Evolutionary conservation across 2,329 filamentous ascomycete genomes (phyloP), one percentile per base, ranked within the genome.

Genomic region (Proliferodiscus dingleyae): DNA sequence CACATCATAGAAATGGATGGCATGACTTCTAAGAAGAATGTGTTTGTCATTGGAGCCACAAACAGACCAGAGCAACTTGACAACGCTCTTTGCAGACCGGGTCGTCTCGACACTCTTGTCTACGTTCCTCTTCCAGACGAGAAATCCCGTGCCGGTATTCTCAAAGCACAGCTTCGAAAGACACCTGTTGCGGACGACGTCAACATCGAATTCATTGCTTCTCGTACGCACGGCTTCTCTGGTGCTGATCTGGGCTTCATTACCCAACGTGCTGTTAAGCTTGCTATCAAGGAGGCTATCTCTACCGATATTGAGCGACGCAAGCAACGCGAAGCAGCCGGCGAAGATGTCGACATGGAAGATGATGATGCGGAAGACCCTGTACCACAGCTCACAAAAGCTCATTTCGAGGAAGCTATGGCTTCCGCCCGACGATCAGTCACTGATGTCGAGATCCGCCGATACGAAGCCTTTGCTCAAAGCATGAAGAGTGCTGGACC

Each of bases 1-100:
- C 60, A 36, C 43, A 9, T 37, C 23, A 18, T 53, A 86, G 89
- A 97, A 81, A 96, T 97, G 91, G 91, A 97, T 60, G 91, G 91
- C 62, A 97, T 97, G 91, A 97, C 91, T 37, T 96, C 91, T 30
- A 98, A 98, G 87, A 98, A 98, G 87, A 98, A 98, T 68, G 93
- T 98, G 55, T 98, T 98, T 72, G 93, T 98, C 56, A 98, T 98
- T 61, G 93, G 93, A 68, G 93, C 93, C 37, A 98, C 93, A 70
- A 98, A 98, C 77, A 81, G 93, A 75, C 93, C 93, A 34, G 93
- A 98, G 75, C 93, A 97, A 75, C 87, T 98, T 50, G 93, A 98
- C 70, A 93, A 93, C 66, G 93, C 93, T 60, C 80, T 98, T 61
- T 96, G 91, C 80, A 90, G 93, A 80, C 93, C 93, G 46, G 93